Percentiles rank a stretch among this genome's conserved stretches.
Conservation (phyloP, 1,284 basidiomycete species). For the Papiliotrema flavescens region DNA sequence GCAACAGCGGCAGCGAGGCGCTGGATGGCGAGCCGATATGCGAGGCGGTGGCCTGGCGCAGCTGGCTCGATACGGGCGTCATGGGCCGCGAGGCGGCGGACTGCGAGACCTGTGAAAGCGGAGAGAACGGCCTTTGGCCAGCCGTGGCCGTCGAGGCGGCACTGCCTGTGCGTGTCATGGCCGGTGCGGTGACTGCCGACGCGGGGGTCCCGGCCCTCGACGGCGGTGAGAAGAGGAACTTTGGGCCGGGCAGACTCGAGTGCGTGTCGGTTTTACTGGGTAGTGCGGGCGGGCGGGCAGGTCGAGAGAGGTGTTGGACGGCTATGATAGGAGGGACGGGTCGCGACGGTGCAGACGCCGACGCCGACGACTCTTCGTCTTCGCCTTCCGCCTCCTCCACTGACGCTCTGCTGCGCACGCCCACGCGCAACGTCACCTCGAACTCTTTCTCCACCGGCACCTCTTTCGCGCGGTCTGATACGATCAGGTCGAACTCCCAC, state of each 20-base stretch:
- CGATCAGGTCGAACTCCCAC: conserved; percentile 38
- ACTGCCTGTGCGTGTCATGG: conserved; percentile 1
- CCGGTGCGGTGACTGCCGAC: too few relatives aligned
- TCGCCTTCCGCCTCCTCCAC: background rate
- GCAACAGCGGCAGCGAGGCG: conserved; percentile 3
- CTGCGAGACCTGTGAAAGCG: conserved; percentile 8
- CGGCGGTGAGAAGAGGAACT: conserved; percentile 20
- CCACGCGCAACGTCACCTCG: conserved; percentile 21
- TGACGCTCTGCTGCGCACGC: background rate
- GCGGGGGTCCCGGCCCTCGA: conserved; percentile 17
- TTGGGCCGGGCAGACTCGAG: too few relatives aligned
- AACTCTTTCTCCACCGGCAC: conserved; percentile 26
- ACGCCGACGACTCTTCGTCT: too few relatives aligned
- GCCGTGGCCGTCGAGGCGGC: background rate
- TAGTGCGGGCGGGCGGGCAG: conserved; percentile 1
- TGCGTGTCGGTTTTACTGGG: conserved; percentile 2
- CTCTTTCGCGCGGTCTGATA: conserved; percentile 11
- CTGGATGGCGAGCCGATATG: conserved; percentile 1
- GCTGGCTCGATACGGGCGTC: conserved; percentile 35
- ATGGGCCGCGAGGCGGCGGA: conserved; percentile 22
- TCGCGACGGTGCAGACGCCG: too few relatives aligned
- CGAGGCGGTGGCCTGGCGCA: conserved; percentile 31
- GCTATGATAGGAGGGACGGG: background rate
- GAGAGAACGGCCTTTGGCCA: conserved; percentile 18
- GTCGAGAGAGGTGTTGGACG: background rate